These are phyloP conservation scores for Apium graveolens DNA, from an alignment of 129 eudicot genomes.

Conservation along the genomic window DNA sequence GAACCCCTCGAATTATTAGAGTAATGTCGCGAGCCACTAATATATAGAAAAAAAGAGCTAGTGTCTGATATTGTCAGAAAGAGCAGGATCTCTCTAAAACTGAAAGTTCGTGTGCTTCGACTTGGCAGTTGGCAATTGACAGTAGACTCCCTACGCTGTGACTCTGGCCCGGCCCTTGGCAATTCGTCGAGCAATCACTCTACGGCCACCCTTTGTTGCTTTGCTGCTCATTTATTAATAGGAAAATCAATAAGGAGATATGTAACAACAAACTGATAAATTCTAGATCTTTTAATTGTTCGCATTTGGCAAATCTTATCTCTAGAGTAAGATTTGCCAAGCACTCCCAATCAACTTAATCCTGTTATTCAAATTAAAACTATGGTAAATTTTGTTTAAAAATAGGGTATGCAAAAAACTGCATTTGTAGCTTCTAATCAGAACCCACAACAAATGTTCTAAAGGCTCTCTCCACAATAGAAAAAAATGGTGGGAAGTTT, in stretches of 20 bases:
- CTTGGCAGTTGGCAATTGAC: conserved; percentile 7
- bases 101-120: conserved; percentile 8
- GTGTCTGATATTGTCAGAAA: background rate
- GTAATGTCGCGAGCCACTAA: background rate
- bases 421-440: background rate
- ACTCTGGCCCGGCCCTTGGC: conserved; percentile 89
- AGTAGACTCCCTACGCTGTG: conserved; percentile 45
- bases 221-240: conserved; percentile 44
- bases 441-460: background rate
- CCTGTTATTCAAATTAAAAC: background rate
- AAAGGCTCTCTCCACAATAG: background rate
- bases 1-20: conserved; percentile 1
- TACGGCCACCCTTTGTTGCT: conserved; percentile 87
- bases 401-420: background rate
- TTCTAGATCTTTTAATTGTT: background rate
- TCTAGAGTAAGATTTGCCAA: background rate
- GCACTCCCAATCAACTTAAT: background rate
- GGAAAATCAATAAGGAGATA: background rate
- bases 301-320: background rate
- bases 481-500: background rate
- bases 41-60: background rate
- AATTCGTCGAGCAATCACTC: conserved; percentile 87
- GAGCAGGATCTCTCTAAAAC: background rate
- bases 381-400: too few species aligned
- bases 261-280: background rate